Evolutionary conservation across 768 basidiomycete genomes (phyloP), one percentile per base, ranked within the genome.

Genomic region (Hygrophorus russula): DNA sequence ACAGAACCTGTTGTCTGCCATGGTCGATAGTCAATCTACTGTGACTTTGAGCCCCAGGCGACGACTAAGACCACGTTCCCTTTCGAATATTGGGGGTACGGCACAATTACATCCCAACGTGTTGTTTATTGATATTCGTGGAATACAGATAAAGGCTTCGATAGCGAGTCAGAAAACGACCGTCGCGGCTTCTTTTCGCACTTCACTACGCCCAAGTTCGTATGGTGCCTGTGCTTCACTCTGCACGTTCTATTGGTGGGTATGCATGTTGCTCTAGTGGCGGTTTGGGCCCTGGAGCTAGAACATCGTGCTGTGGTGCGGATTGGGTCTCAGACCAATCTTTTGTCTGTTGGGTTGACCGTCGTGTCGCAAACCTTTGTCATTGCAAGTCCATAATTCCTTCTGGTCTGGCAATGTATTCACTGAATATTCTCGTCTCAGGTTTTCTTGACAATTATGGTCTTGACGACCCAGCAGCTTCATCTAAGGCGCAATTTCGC

Each of bases 361-460:
- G n/a, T n/a, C 17, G 9, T 31, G 5, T 15, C 32, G 12, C 41
- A 42, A 33, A 18, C 24, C 24, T 46, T 46, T 18, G 33, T 33
- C 31, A 46, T 30, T 17, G 45, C 31, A 9, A 39, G 39, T 41
- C 9, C 29, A n/a, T n/a, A n/a, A n/a, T n/a, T n/a, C 38, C 35
- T 12, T 14, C 2, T n/a, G 37, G 6, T 32, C 30, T 20, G 13
- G 17, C 17, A 11, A 14, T 10, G 4, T 18, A 18, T 18, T 12
- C 28, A 20, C 19, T 18, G 9, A 13, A 36, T 29, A 41, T 36
- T 34, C n/a, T 17, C 51, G 40, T 12, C 37, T 34, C n/a, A 56
- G 56, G 1, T 49, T 12, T 57, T 53, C 42, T 45, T 48, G 2
- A 46, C 51, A 11, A 12, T 45, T 13, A 36, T 57, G 0, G 51